A percentile compares a stretch with the other conserved stretches of the same genome.
Evolutionary conservation across 305 asterid species (phyloP).

Genomic region (Plantago coronopus): DNA sequence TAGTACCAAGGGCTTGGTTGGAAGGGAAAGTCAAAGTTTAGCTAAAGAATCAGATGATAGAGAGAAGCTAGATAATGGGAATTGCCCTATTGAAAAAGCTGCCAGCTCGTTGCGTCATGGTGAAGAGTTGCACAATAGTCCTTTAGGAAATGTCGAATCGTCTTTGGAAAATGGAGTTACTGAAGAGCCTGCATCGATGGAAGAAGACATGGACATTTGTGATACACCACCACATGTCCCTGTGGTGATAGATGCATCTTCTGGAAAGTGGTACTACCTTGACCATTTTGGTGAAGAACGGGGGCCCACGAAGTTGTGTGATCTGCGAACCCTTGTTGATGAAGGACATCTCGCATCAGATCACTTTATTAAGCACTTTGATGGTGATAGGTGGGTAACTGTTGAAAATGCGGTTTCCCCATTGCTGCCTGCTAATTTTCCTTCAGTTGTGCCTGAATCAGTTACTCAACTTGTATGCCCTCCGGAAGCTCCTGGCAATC

Average conservation of each 20-base stretch:
- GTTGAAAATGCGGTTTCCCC: constrained; percentile 98
- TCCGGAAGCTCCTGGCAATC: constrained; percentile 99
- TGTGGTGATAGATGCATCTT: constrained; percentile 42
- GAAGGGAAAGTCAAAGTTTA: constrained; percentile 39
- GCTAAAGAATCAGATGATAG: constrained; percentile 50
- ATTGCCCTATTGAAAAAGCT: constrained; percentile 40
- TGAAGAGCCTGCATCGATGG: constrained; percentile 88
- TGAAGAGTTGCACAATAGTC: constrained; percentile 41
- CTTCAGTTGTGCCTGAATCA: constrained; percentile 74
- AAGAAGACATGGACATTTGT: constrained; percentile 99
- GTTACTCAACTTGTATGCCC: constrained; percentile 85
- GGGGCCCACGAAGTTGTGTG: constrained; percentile 83
- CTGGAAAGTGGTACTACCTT: constrained; percentile 89
- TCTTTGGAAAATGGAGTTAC: constrained; percentile 54
- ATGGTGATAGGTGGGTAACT: constrained; percentile 91
- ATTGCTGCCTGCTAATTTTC: constrained; percentile 49
- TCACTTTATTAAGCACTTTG: constrained; percentile 82
- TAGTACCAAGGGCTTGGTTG: constrained; percentile 43
- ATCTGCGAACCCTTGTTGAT: constrained; percentile 69
- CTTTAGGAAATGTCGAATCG: constrained; percentile 37
- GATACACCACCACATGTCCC: constrained; percentile 93
- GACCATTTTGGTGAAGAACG: constrained; percentile 74
- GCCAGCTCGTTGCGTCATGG: constrained; percentile 24
- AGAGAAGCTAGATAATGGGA: constrained; percentile 36
- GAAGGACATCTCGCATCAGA: constrained; percentile 87